Base-by-base conservation (phyloP, 2,329 filamentous ascomycete species). In the Fusarium robinianum region DNA sequence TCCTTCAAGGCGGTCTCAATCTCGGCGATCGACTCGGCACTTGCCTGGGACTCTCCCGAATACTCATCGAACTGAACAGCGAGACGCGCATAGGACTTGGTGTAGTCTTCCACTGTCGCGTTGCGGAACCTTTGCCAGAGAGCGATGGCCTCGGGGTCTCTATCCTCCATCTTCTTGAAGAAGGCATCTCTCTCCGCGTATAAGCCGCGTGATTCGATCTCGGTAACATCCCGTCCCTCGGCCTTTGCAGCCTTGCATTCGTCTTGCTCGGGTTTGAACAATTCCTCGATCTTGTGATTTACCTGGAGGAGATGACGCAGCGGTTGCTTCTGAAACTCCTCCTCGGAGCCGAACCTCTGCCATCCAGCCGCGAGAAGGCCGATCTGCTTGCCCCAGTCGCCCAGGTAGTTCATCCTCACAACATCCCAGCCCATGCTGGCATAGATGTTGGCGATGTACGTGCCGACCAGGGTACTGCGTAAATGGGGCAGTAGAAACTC, bases 371-470 rank as follows among this genome's bases (percentile, higher is more conserved):
- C 81, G 18, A 88, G 70, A 1, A 88, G 73, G 24, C 75, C 75
- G 12, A 76, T 84, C 56, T 86, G 83, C 66, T 85, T 86, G 2
- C 85, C 85, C 85, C 85, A 88, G 58, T 89, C 85, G 5, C 85
- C 85, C 0, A 88, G 71, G 58, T 88, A 88, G 64, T 88, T 88
- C 72, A 88, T 79, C 17, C 80, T 75, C 18, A 80, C 66, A 2
- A 87, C 83, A 6, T 88, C 77, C 81, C 83, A 88, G 5, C 84
- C 85, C 48, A 81, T 81, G 8, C 70, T 73, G 52, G 82, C 70
- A 57, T 87, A 83, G 4, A 88, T 64, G 53, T 87, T 87, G 3
- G 82, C 72, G 17, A 88, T 66, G 61, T 85, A 87, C 2, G 81
- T 77, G 21, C 85, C 85, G 30, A 88, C 82, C 43, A 88, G 81